Evolutionary conservation across 306 rosid genomes (phyloP).

Genomic region (Castanea crenata): DNA sequence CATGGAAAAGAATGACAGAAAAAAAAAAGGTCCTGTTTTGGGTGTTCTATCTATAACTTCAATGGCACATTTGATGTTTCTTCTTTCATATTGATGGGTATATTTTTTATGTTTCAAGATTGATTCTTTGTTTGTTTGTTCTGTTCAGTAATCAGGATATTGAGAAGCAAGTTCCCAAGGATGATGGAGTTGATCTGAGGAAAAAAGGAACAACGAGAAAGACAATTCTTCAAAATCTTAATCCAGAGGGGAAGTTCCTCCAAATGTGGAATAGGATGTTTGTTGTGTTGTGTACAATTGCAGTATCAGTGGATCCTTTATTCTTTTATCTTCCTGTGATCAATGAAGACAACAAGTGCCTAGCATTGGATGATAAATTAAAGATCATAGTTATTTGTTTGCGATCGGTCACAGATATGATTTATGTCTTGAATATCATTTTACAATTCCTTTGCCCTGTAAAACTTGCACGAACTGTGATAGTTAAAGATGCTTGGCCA

Average conservation of each 20-base stretch:
- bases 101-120: no score
- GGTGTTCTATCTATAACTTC: no score
- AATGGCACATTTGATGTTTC: no score
- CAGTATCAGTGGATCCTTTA: slow-evolving; percentile 83
- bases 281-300: slow-evolving; percentile 70
- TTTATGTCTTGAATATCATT: slow-evolving; percentile 70
- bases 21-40: no score
- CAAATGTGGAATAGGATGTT: slow-evolving; percentile 90
- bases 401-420: slow-evolving; percentile 77
- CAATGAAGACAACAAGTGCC: slow-evolving; percentile 57
- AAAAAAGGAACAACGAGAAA: background rate
- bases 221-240: slow-evolving; percentile 38
- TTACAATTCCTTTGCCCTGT: slow-evolving; percentile 76
- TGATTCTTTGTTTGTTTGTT: no score
- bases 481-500: background rate
- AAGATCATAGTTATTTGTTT: slow-evolving; percentile 60
- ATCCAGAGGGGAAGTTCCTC: slow-evolving; percentile 79
- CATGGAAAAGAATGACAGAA: no score
- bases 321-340: slow-evolving; percentile 84
- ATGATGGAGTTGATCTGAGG: slow-evolving; percentile 20
- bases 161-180: no score
- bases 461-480: background rate
- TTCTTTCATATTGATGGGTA: no score
- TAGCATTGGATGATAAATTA: slow-evolving; percentile 59
- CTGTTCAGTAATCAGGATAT: no score